Evolutionary conservation across 257 asterid species (phyloP).

Genomic region (Solanum corneliomulleri): DNA sequence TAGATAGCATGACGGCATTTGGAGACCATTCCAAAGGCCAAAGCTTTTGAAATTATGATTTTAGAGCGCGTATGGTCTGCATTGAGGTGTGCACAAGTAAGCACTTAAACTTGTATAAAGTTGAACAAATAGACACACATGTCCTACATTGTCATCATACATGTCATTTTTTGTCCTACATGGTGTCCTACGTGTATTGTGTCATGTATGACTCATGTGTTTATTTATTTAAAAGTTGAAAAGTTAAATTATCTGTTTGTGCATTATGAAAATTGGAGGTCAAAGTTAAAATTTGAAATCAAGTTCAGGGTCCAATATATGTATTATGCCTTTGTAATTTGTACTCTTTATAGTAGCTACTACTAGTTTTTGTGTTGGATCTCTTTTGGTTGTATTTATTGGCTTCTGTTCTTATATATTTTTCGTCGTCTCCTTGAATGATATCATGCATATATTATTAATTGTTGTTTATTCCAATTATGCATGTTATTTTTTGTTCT

Average conservation of each 20-base stretch:
- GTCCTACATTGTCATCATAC: too few species aligned
- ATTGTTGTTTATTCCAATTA: not conserved
- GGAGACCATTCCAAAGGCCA: not conserved
- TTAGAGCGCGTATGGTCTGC: not conserved
- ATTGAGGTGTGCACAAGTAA: too few species aligned
- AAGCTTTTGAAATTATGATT: not conserved
- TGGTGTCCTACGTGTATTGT: too few species aligned
- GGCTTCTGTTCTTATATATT: not conserved
- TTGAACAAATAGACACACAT: too few species aligned
- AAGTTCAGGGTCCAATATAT: too few species aligned
- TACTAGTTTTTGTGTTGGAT: not conserved
- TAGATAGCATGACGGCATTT: not conserved
- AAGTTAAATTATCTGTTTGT: too few species aligned
- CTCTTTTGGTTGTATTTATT: not conserved
- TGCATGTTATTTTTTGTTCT: not conserved
- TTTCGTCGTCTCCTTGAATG: not conserved
- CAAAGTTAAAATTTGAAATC: too few species aligned
- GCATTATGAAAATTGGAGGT: too few species aligned
- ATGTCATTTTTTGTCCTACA: too few species aligned
- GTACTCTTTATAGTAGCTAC: not conserved
- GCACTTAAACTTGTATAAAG: too few species aligned
- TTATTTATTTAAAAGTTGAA: too few species aligned
- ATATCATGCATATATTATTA: not conserved
- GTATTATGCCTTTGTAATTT: not conserved
- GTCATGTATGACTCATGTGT: too few species aligned